Conservation (phyloP, 768 basidiomycete genomes). For the Boletus speciosus region DNA sequence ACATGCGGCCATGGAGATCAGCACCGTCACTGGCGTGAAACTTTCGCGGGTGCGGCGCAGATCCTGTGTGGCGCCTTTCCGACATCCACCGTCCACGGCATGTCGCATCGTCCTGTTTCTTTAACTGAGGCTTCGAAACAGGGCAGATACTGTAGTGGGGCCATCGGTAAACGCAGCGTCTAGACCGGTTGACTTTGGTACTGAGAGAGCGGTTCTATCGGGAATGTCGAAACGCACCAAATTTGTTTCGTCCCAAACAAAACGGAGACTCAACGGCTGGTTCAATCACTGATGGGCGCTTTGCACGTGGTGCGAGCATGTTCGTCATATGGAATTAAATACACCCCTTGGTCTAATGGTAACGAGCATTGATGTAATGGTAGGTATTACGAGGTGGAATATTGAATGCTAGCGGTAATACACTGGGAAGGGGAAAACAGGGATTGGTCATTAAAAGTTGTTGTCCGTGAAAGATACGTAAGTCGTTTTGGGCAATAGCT, state of each 20-base stretch:
- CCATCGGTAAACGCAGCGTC: constrained; percentile 19
- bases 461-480: constrained; percentile 26
- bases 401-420: constrained; percentile 20
- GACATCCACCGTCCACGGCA: constrained; percentile 5
- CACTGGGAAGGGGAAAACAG: constrained; percentile 9
- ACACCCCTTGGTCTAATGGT: constrained; percentile 17
- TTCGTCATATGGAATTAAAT: constrained; percentile 12
- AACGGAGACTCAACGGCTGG: constrained; percentile 9
- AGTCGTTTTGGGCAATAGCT: constrained; percentile 16
- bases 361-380: constrained; percentile 15
- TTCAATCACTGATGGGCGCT: constrained; percentile 16
- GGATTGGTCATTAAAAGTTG: constrained; percentile 16
- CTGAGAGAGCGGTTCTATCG: constrained; percentile 9
- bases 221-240: constrained; percentile 21
- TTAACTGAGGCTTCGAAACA: constrained; percentile 21
- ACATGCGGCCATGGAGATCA: not conserved
- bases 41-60: constrained; percentile 21
- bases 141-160: constrained; percentile 12
- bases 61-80: constrained; percentile 6
- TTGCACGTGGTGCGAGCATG: constrained; percentile 9
- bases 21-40: constrained; percentile 7
- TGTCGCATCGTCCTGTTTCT: constrained; percentile 18
- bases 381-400: constrained; percentile 24
- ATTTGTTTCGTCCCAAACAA: constrained; percentile 10
- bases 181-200: constrained; percentile 24